Evolutionary conservation across 2,329 filamentous ascomycete genomes (phyloP).

Genomic region (Cordyceps pruinosa): DNA sequence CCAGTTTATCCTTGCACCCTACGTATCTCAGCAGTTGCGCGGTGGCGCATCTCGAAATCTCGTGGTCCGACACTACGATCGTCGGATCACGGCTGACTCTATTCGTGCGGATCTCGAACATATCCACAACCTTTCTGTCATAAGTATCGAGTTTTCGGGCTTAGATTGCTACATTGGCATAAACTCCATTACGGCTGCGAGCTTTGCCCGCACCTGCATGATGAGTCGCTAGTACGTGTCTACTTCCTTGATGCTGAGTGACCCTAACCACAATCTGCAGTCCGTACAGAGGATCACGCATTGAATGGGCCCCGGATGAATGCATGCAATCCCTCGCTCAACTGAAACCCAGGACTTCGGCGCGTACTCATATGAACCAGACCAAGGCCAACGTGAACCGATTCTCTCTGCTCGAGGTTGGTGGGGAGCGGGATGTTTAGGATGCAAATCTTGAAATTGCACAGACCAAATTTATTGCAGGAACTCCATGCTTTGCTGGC

Average conservation of each 20-base stretch:
- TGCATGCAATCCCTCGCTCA: slow-evolving; percentile 53
- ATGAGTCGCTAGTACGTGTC: slow-evolving; percentile 48
- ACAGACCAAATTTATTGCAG: background rate
- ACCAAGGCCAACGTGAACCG: background rate
- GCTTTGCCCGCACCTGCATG: slow-evolving; percentile 74
- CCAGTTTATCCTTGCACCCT: slow-evolving; percentile 58
- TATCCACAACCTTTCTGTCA: slow-evolving; percentile 69
- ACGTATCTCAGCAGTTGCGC: slow-evolving; percentile 57
- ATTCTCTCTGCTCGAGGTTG: slow-evolving; percentile 1
- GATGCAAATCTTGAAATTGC: too few species aligned
- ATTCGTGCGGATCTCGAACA: slow-evolving; percentile 73
- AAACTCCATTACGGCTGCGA: slow-evolving; percentile 69
- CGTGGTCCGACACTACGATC: slow-evolving; percentile 54
- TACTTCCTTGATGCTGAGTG: background rate
- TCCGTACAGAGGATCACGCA: slow-evolving; percentile 62
- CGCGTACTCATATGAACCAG: slow-evolving; percentile 23
- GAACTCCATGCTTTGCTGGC: background rate
- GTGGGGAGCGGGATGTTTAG: background rate
- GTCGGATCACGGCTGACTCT: slow-evolving; percentile 51
- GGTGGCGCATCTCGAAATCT: slow-evolving; percentile 68
- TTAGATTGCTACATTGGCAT: slow-evolving; percentile 62
- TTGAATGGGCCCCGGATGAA: slow-evolving; percentile 67
- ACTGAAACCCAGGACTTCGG: slow-evolving; percentile 19
- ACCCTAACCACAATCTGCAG: slow-evolving; percentile 34
- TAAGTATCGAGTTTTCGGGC: slow-evolving; percentile 54